A percentile compares a stretch with the other conserved stretches of the same genome.
These are phyloP conservation scores for Verticillium zaregamsianum DNA, from an alignment of 2,329 filamentous ascomycete genomes.

Conservation along the genomic window DNA sequence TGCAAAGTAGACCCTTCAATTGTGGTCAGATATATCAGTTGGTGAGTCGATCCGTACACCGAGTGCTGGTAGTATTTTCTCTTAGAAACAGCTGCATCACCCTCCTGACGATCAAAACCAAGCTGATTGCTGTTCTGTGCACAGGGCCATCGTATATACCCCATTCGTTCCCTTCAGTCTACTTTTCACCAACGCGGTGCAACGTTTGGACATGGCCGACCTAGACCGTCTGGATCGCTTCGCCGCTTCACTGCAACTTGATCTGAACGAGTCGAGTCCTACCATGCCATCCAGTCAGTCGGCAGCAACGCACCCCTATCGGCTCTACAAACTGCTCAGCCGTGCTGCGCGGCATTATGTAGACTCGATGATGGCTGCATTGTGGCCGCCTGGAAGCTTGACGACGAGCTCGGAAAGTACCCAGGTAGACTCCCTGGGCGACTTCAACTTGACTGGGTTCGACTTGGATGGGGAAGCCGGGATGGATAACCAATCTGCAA, in stretches of 20 bases:
- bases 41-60: slow-evolving; percentile 13
- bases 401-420: background rate
- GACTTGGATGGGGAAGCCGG: background rate
- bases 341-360: slow-evolving; percentile 24
- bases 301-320: slow-evolving; percentile 24
- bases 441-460: background rate
- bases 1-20: slow-evolving; percentile 20
- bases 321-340: slow-evolving; percentile 28
- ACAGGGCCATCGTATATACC: slow-evolving; percentile 28
- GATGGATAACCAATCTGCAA: background rate
- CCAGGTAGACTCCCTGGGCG: too few relatives aligned
- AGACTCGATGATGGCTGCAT: slow-evolving; percentile 6
- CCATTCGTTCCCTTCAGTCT: slow-evolving; percentile 34
- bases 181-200: slow-evolving; percentile 25
- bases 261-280: background rate
- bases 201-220: slow-evolving; percentile 17
- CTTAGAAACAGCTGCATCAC: background rate
- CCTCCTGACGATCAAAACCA: too few relatives aligned
- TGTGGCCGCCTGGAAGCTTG: background rate
- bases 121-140: background rate
- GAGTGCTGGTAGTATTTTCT: background rate
- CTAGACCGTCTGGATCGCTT: slow-evolving; percentile 24
- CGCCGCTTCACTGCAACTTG: slow-evolving; percentile 21
- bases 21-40: slow-evolving; percentile 30
- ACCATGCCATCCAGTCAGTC: background rate